A percentile compares a stretch with the other conserved stretches of the same genome.
Conservation (phyloP, 2,329 filamentous ascomycete species). For the Zopfia rhizophila region DNA sequence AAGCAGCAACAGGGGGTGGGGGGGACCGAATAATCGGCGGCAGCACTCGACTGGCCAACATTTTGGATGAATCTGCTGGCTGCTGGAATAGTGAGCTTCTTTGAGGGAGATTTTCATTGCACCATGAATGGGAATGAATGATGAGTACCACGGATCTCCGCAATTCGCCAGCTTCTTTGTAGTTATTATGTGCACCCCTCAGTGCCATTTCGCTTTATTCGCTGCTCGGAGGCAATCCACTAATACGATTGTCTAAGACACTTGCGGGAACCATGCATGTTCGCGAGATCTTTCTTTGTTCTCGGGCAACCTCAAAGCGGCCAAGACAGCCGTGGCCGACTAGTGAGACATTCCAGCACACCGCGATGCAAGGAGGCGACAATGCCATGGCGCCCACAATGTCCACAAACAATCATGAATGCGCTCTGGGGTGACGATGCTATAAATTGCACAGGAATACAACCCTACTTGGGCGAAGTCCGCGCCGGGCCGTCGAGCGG, state of each 20-base stretch:
- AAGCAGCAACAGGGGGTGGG: slow-evolving; percentile 41
- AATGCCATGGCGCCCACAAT: slow-evolving; percentile 36
- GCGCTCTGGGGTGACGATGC: slow-evolving; percentile 29
- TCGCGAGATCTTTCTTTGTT: slow-evolving; percentile 50
- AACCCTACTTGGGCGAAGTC: slow-evolving; percentile 21
- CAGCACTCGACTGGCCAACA: slow-evolving; percentile 47
- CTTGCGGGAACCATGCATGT: slow-evolving; percentile 39
- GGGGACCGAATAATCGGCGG: slow-evolving; percentile 41
- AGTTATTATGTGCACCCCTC: slow-evolving; percentile 39
- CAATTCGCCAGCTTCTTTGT: slow-evolving; percentile 44
- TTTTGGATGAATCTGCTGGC: slow-evolving; percentile 39
- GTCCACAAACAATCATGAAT: slow-evolving; percentile 23
- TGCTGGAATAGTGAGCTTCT: slow-evolving; percentile 41
- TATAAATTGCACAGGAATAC: slow-evolving; percentile 28
- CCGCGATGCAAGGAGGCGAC: slow-evolving; percentile 48
- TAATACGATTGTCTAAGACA: slow-evolving; percentile 49
- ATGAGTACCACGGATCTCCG: slow-evolving; percentile 33
- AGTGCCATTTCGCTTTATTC: slow-evolving; percentile 35
- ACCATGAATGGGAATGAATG: slow-evolving; percentile 39
- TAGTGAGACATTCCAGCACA: slow-evolving; percentile 47
- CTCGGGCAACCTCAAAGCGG: slow-evolving; percentile 42
- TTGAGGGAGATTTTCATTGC: slow-evolving; percentile 48
- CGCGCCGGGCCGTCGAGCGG: slow-evolving; percentile 3
- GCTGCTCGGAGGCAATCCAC: slow-evolving; percentile 33
- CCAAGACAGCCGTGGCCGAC: slow-evolving; percentile 38